Base-by-base conservation (phyloP, 305 asterid genomes). In the Plantago lanceolata region DNA sequence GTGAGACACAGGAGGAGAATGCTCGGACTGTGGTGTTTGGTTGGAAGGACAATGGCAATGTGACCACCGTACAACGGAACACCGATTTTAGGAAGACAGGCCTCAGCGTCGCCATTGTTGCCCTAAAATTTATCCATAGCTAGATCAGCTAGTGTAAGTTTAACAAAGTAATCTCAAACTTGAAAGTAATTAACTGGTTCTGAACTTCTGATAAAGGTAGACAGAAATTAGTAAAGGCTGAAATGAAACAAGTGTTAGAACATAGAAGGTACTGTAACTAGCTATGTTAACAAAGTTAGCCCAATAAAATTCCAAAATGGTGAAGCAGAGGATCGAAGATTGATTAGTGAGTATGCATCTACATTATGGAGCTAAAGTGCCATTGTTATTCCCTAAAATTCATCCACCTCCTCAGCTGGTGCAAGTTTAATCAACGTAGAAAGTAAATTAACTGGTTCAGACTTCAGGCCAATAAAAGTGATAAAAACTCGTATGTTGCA, bases 1-100 rank as follows among this genome's bases (percentile, higher is more conserved):
- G 98, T 55, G 96, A 89, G 69, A 60, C 49, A 75, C 81, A 49
- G 43, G 92, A 55, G 61, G 95, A 81, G 71, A 82, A 82, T 64
- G 82, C 74, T 59, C 96, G 83, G 35, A 76, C 29, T 44, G 70
- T 50, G 51, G 57, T 37, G 72, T 13, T 74, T 15, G 52, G 50
- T 49, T 43, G 68, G 72, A 66, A 55, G 56, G 70, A 70, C 7
- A n/a, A 67, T 48, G 49, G 43, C 58, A 72, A 17, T 19, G 73
- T 21, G 51, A 72, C 66, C 58, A 69, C 62, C 24, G 31, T 66
- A 12, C 74, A 68, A 63, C 44, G 73, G 66, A 73, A 35, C 29
- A 76, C 67, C 8, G 82, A 45, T 73, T 70, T 70, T 19, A 68
- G 68, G 68, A 56, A 66, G 8, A 69, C 43, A 20, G 80, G 57